Base-by-base conservation (phyloP, 805 yeast species). In the Debaryomyces castellii region DNA sequence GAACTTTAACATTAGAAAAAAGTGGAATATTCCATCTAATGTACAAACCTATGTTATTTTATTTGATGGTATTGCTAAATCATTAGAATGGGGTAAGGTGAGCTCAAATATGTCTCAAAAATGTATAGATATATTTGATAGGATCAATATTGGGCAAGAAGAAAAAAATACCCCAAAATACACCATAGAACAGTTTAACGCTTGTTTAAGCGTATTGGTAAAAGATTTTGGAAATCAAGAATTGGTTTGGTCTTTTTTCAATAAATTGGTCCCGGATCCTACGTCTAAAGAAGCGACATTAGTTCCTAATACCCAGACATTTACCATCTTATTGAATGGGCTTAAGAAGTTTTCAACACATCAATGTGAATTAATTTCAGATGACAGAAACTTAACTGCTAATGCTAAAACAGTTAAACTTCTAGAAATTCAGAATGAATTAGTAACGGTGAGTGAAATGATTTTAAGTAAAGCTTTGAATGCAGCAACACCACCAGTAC, bases 21-120 rank as follows among this genome's bases (percentile, higher is more conserved):
- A 83, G 57, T 78, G 87, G 82, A 78, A 77, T 1, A 72, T 82
- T 10, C 74, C 76, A 2, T 66, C 74, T 4, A 79, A 83, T 52
- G 76, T 78, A n/a, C 67, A 66, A 23, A 67, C 72, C 6, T 65
- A 60, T 41, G 58, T 67, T 4, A 64, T 65, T 7, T 54, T 69
- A 16, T 71, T 67, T 46, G 59, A 62, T 41, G 76, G 76, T 1
- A 46, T 72, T 9, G 58, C 71, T 37, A 64, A 59, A 43, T 45
- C 59, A 16, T 56, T 56, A 22, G 55, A 58, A 32, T 68, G 71
- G 72, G 75, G 74, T 2, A 52, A 54, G 33, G 58, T 63, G 0
- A 45, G 59, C 14, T 47, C 49, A 16, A 46, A 44, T 2, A n/a
- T 52, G 14, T 55, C 62, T 5, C 54, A 57, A 6, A 53, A 53